These are phyloP conservation scores for Geotrichum candidum DNA, from an alignment of 1,139 yeast species.

Conservation along the genomic window DNA sequence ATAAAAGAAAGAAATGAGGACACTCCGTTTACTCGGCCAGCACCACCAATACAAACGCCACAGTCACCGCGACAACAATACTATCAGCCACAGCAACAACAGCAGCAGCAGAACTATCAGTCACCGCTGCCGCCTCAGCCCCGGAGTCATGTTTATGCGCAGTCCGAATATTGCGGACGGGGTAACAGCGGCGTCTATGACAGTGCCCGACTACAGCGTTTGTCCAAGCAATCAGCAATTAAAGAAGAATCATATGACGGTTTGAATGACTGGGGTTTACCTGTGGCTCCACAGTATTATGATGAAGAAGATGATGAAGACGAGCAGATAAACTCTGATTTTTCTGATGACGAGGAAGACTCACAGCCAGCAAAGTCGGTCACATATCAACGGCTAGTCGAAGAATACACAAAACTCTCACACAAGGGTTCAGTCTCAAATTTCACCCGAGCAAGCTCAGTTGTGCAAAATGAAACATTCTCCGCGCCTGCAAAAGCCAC, in stretches of 20 bases:
- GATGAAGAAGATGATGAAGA: constrained; percentile 13
- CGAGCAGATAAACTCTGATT: constrained; percentile 11
- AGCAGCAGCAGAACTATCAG: neutral
- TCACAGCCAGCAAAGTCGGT: constrained; percentile 7
- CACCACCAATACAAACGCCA: neutral
- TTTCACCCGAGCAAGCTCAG: neutral
- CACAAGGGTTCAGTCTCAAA: neutral
- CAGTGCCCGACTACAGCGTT: neutral
- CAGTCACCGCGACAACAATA: neutral
- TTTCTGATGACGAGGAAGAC: constrained; percentile 7
- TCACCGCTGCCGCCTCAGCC: neutral
- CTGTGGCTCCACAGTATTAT: constrained; percentile 19
- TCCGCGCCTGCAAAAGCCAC: neutral
- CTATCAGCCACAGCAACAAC: neutral
- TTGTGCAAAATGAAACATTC: neutral
- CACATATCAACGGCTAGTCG: constrained; percentile 10
- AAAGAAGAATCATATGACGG: constrained; percentile 25
- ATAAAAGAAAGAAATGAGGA: neutral
- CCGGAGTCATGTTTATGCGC: constrained; percentile 13
- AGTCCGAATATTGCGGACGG: constrained; percentile 10
- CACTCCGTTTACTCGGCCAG: neutral
- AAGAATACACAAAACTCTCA: neutral
- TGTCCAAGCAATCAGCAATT: neutral
- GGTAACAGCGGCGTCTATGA: neutral
- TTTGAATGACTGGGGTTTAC: constrained; percentile 28